Evolutionary conservation across 2,329 filamentous ascomycete species (phyloP).

Genomic region (Pseudodiploospora longispora): DNA sequence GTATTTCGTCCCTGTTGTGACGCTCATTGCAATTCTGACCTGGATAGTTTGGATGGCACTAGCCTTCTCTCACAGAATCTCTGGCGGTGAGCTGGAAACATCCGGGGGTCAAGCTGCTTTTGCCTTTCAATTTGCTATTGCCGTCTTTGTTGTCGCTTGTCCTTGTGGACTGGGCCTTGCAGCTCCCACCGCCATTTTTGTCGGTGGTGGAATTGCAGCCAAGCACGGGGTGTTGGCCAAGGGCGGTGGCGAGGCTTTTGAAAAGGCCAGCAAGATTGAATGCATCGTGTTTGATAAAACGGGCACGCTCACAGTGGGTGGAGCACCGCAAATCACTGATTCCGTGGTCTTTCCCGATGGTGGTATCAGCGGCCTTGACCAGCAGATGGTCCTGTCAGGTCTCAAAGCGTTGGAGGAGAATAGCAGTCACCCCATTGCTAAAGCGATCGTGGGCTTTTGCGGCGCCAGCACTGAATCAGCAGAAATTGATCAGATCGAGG

Average conservation of each 20-base stretch:
- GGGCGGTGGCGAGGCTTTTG: slow-evolving; percentile 77
- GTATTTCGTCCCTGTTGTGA: slow-evolving; percentile 70
- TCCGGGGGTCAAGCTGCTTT: slow-evolving; percentile 63
- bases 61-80: slow-evolving; percentile 50
- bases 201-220: slow-evolving; percentile 72
- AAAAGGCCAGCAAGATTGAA: slow-evolving; percentile 71
- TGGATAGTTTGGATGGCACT: slow-evolving; percentile 66
- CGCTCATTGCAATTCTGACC: slow-evolving; percentile 58
- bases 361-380: slow-evolving; percentile 13
- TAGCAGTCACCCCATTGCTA: slow-evolving; percentile 68
- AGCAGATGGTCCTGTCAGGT: slow-evolving; percentile 38
- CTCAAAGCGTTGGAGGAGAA: slow-evolving; percentile 58
- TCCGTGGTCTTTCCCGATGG: slow-evolving; percentile 31
- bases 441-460: slow-evolving; percentile 60
- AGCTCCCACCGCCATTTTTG: slow-evolving; percentile 79
- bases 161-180: slow-evolving; percentile 77
- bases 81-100: slow-evolving; percentile 46
- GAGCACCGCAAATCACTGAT: slow-evolving; percentile 62
- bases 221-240: slow-evolving; percentile 75
- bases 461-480: slow-evolving; percentile 23
- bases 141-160: slow-evolving; percentile 81
- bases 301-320: slow-evolving; percentile 68
- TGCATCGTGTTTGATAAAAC: slow-evolving; percentile 86
- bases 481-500: slow-evolving; percentile 43
- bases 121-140: slow-evolving; percentile 74